phyloP scores from a whole-genome alignment of 306 rosid genomes.

The Cicer arietinum region DNA sequence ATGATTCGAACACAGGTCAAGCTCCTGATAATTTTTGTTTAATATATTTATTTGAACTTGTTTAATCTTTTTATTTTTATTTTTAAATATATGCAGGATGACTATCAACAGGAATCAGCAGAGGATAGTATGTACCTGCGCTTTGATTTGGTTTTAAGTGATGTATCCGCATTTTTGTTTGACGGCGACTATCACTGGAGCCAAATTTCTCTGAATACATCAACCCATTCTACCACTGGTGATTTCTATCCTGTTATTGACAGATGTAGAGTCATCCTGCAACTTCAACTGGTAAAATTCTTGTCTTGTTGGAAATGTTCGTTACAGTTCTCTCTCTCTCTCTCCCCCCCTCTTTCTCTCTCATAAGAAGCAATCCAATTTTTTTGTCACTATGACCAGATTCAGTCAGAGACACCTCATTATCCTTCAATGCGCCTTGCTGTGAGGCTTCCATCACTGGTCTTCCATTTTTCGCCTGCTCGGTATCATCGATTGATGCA shows the following conservation, averaged over 20 bases:
- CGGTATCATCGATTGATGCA: constrained; percentile 94
- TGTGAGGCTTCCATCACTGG: constrained; percentile 81
- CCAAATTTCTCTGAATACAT: constrained; percentile 51
- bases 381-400: constrained; percentile 54
- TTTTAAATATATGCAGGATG: constrained; percentile 61
- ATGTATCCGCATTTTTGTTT: constrained; percentile 92
- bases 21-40: constrained; percentile 10
- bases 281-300: constrained; percentile 82
- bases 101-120: constrained; percentile 54
- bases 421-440: constrained; percentile 86
- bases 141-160: constrained; percentile 87
- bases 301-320: constrained; percentile 7
- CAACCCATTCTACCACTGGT: constrained; percentile 50
- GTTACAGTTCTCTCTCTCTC: constrained; percentile 29
- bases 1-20: constrained; percentile 78
- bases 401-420: constrained; percentile 70
- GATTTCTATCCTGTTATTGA: constrained; percentile 82
- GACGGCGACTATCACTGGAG: constrained; percentile 94
- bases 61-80: constrained; percentile 4
- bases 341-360: background rate
- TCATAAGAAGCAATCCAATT: constrained; percentile 24
- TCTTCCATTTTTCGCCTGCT: constrained; percentile 96
- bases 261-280: constrained; percentile 78
- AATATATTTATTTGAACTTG: constrained; percentile 22
- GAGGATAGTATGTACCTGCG: constrained; percentile 84